Evolutionary conservation across 2,329 filamentous ascomycete species (phyloP).

Genomic region (Fusarium cicatricum): DNA sequence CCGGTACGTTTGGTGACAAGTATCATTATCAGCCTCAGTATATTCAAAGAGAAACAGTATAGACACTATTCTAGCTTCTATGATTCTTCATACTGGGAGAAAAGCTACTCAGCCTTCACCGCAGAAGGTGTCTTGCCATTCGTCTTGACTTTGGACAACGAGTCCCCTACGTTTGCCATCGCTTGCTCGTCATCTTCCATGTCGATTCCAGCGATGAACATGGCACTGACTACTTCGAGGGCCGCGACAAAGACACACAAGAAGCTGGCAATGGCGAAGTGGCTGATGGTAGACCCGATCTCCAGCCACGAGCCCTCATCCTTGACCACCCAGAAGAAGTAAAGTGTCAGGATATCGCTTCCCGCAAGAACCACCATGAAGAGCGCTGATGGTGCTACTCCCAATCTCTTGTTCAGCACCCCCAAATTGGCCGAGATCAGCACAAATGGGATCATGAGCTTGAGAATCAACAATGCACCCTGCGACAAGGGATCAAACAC

Average conservation of each 20-base stretch:
- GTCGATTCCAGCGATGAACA: constrained; percentile 83
- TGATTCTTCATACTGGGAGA: not conserved
- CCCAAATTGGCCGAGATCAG: constrained; percentile 94
- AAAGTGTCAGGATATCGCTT: constrained; percentile 89
- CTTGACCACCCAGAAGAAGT: constrained; percentile 97
- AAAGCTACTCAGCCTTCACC: constrained; percentile 9
- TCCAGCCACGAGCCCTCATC: constrained; percentile 98
- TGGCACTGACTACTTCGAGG: constrained; percentile 84
- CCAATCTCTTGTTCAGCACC: constrained; percentile 83
- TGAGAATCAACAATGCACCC: constrained; percentile 83
- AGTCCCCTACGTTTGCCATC: not conserved
- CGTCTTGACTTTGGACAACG: constrained; percentile 3
- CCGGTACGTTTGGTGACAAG: not conserved
- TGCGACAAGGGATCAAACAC: constrained; percentile 95
- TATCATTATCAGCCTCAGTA: not conserved
- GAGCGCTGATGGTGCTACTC: constrained; percentile 85
- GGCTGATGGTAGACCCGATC: constrained; percentile 95
- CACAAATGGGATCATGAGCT: constrained; percentile 92
- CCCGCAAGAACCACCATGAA: constrained; percentile 96
- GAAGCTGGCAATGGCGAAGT: constrained; percentile 91
- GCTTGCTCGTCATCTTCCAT: constrained; percentile 54
- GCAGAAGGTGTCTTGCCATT: constrained; percentile 26
- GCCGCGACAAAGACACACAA: constrained; percentile 90
- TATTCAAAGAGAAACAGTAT: not conserved
- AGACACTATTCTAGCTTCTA: constrained; percentile 2